A percentile compares a stretch with the other conserved stretches of the same genome.
Evolutionary conservation across 257 asterid genomes (phyloP).

Genomic region (Echites panduratus): DNA sequence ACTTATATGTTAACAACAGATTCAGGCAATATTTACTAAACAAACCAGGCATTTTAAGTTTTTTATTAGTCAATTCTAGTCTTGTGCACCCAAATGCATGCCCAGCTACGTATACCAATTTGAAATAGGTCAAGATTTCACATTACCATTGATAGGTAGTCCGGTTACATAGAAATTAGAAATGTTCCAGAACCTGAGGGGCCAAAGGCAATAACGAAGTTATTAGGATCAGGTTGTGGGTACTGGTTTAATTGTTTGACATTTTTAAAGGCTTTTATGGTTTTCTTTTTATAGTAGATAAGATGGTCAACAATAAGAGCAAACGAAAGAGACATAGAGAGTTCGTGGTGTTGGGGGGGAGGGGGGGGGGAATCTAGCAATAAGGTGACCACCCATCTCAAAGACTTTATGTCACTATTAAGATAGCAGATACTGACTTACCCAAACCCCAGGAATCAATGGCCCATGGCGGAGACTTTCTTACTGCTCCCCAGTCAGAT

Average conservation of each 20-base stretch:
- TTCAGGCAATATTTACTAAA: not conserved
- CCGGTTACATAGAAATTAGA: not conserved
- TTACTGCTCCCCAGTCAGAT: constrained; percentile 82
- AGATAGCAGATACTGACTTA: constrained; percentile 36
- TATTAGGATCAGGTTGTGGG: not conserved
- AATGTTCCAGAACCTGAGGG: not conserved
- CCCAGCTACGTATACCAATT: not conserved
- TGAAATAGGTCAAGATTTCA: not conserved
- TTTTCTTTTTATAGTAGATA: no score
- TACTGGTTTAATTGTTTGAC: not conserved
- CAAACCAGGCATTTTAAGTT: not conserved
- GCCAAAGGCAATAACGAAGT: not conserved
- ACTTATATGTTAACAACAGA: not conserved
- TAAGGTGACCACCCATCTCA: not conserved
- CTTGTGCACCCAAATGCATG: not conserved
- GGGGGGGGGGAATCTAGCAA: no score
- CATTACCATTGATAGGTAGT: not conserved
- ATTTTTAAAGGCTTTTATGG: not conserved
- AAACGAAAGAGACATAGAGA: no score
- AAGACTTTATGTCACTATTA: not conserved
- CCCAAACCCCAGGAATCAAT: constrained; percentile 99
- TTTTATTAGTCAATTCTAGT: not conserved
- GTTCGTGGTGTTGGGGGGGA: no score
- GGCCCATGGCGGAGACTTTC: constrained; percentile 94
- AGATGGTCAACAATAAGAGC: no score